phyloP scores from a whole-genome alignment of 2,329 filamentous ascomycete species.

The Gnomoniopsis sp. region DNA sequence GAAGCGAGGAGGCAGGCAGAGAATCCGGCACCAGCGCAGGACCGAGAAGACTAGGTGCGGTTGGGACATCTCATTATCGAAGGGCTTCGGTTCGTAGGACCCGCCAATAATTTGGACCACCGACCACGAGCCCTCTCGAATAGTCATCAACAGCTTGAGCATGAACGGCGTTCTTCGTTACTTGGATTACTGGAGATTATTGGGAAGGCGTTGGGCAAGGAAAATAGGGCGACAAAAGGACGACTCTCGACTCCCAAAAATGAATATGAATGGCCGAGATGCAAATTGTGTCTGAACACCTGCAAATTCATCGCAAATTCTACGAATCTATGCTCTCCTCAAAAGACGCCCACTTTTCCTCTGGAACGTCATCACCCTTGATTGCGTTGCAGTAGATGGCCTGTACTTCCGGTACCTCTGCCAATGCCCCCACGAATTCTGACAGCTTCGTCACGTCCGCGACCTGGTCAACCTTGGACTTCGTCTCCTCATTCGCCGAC shows the following conservation, averaged over 20 bases:
- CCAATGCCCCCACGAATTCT: constrained; percentile 55
- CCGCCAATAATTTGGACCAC: neutral
- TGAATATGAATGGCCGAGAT: neutral
- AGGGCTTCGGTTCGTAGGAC: neutral
- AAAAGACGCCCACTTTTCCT: constrained; percentile 53
- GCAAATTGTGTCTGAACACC: neutral
- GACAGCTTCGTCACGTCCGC: constrained; percentile 55
- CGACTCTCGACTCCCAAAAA: neutral
- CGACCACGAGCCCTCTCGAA: neutral
- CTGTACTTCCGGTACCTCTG: constrained; percentile 71
- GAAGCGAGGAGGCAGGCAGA: constrained; percentile 28
- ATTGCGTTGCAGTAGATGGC: constrained; percentile 72
- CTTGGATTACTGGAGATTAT: neutral
- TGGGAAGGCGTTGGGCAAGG: neutral
- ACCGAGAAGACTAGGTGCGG: constrained; percentile 24
- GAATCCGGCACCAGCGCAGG: constrained; percentile 7
- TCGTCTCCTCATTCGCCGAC: constrained; percentile 77
- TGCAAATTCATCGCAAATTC: constrained; percentile 15
- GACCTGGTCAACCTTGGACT: constrained; percentile 58
- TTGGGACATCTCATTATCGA: constrained; percentile 6
- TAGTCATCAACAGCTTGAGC: neutral
- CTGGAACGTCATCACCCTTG: constrained; percentile 42
- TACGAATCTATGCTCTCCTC: constrained; percentile 48
- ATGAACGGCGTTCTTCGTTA: neutral
- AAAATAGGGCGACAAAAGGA: neutral